Percentiles rank a stretch among this genome's conserved stretches.
Evolutionary conservation across 169 alveolate genomes (phyloP).

Genomic region (Plasmodium vivax): DNA sequence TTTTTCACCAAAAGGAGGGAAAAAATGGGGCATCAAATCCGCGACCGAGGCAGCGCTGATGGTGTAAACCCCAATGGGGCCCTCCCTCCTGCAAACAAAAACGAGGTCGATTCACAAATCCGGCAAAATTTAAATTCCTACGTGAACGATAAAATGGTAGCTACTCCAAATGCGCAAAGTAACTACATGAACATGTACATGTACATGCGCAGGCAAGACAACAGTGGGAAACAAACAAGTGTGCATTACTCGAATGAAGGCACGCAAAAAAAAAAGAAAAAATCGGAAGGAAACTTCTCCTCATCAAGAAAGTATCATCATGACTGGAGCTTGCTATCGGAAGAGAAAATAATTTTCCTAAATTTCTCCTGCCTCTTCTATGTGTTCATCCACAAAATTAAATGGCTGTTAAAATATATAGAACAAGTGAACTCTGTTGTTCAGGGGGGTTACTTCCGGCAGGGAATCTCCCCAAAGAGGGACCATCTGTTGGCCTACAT

Average conservation of each 20-base stretch:
- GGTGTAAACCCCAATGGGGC: not conserved
- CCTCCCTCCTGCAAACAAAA: not conserved
- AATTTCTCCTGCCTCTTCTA: slow-evolving; percentile 56
- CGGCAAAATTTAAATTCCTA: not conserved
- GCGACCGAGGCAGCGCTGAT: not conserved
- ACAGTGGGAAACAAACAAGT: not conserved
- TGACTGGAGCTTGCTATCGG: not conserved
- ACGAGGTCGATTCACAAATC: not conserved
- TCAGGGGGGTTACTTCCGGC: slow-evolving; percentile 28
- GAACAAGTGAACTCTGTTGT: slow-evolving; percentile 56
- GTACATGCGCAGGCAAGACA: not conserved
- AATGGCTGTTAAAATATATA: slow-evolving; percentile 38
- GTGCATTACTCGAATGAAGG: not conserved
- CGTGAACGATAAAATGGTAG: not conserved
- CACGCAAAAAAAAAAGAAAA: not conserved
- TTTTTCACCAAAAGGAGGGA: not conserved
- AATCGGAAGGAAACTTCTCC: not conserved
- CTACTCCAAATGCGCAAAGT: not conserved
- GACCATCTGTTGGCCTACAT: slow-evolving; percentile 28
- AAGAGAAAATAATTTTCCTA: slow-evolving; percentile 34
- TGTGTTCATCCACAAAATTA: slow-evolving; percentile 18
- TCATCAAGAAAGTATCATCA: not conserved
- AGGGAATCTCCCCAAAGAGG: slow-evolving; percentile 31
- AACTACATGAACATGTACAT: not conserved
- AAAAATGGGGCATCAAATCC: not conserved